These are phyloP conservation scores for Pisolithus orientalis DNA, from an alignment of 768 basidiomycete species.

Conservation along the genomic window DNA sequence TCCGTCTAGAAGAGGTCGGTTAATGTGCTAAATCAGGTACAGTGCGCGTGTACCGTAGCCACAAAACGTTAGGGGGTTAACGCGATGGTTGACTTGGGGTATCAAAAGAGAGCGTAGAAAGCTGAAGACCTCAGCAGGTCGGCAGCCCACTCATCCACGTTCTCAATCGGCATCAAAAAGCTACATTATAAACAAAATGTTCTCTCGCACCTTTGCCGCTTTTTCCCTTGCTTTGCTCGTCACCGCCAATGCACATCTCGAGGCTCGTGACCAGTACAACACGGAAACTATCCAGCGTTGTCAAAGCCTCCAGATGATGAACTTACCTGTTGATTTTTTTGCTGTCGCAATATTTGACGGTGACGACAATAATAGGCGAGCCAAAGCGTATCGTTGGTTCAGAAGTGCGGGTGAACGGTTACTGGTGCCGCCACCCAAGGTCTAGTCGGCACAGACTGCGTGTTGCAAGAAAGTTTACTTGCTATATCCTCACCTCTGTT, in stretches of 20 bases:
- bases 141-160: neutral
- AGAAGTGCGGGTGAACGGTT: neutral
- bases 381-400: neutral
- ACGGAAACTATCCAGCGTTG: neutral
- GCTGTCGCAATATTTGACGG: neutral
- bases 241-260: neutral
- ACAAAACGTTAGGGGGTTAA: too few relatives aligned
- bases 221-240: neutral
- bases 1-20: too few relatives aligned
- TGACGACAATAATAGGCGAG: neutral
- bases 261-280: neutral
- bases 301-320: neutral
- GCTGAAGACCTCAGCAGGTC: neutral
- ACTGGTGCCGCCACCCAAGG: constrained; percentile 6
- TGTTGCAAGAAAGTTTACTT: neutral
- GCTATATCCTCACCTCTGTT: neutral
- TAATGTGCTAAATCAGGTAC: too few relatives aligned
- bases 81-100: too few relatives aligned
- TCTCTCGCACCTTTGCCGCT: neutral
- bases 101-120: too few relatives aligned
- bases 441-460: neutral
- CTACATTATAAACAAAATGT: neutral
- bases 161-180: neutral
- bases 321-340: neutral
- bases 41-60: too few relatives aligned